These are phyloP conservation scores for Monosporascus sp. DNA, from an alignment of 2,329 filamentous ascomycete species.

Conservation along the genomic window DNA sequence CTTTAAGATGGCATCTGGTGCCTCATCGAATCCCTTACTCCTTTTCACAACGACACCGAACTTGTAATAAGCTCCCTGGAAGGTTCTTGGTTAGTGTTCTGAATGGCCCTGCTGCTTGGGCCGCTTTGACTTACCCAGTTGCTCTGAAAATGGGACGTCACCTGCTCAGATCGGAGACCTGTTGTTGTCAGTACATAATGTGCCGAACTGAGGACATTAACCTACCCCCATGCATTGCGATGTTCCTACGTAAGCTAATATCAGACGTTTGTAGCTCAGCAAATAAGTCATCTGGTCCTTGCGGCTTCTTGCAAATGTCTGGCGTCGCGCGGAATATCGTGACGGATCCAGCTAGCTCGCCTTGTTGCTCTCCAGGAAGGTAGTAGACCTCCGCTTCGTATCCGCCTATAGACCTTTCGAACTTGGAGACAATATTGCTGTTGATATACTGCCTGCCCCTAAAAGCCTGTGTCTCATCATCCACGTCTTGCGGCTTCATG, in stretches of 20 bases:
- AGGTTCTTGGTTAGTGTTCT: slow-evolving; percentile 19
- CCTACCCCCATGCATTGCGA: slow-evolving; percentile 28
- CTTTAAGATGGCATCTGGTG: slow-evolving; percentile 42
- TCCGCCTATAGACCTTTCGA: slow-evolving; percentile 6
- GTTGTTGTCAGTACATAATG: slow-evolving; percentile 17
- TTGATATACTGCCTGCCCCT: background rate
- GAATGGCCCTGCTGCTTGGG: background rate
- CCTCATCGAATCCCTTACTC: slow-evolving; percentile 40
- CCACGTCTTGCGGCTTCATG: slow-evolving; percentile 14
- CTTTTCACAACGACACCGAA: slow-evolving; percentile 52
- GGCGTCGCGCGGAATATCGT: slow-evolving; percentile 52
- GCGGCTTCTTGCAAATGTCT: slow-evolving; percentile 41
- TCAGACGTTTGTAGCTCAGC: slow-evolving; percentile 17
- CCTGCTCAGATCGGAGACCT: slow-evolving; percentile 33
- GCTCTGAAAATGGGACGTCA: slow-evolving; percentile 46
- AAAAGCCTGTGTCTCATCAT: slow-evolving; percentile 3
- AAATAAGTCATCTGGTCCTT: slow-evolving; percentile 49
- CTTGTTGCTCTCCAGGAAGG: slow-evolving; percentile 36
- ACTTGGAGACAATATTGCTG: slow-evolving; percentile 2
- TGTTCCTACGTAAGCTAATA: slow-evolving; percentile 40
- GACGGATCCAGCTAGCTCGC: slow-evolving; percentile 41
- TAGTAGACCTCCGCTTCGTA: slow-evolving; percentile 33
- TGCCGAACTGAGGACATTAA: slow-evolving; percentile 17
- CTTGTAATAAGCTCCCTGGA: slow-evolving; percentile 59
- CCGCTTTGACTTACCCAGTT: slow-evolving; percentile 40